Base-by-base conservation (phyloP, 2,329 filamentous ascomycete species). In the Colletotrichum lindemuthianum region DNA sequence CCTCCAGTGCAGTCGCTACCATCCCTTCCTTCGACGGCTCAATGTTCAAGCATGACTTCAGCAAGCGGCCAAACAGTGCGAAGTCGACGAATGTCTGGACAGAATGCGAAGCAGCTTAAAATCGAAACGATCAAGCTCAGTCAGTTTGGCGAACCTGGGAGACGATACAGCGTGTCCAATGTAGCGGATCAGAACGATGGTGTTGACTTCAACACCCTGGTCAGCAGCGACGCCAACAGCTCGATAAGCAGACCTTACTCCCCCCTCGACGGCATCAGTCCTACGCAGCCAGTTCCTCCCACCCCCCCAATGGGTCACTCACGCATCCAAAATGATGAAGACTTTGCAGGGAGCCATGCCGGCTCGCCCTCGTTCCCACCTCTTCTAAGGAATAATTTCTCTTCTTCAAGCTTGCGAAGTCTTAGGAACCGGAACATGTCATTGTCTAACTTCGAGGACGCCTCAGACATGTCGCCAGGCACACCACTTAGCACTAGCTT, bases 71-170 rank as follows among this genome's bases (percentile, higher is more conserved):
- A 78, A 69, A 83, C 88, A 44, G 91, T 96, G 55, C 86, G 92
- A 57, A 92, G 86, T 70, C 86, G 94, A 65, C 87, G 94, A 67
- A 79, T 97, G 37, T 97, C 94, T 4, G 92, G 91, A 8, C 90
- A 92, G 70, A 92, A 92, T 70, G 81, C 86, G 12, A 94, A 92
- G 74, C 91, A 94, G 72, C 81, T 98, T 54, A 97, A 93, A 78
- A 97, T 98, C 60, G 92, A 97, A 76, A 97, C 93, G 0, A 70
- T 74, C 8, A 77, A 65, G 56, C 57, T 65, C 11, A 43, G 48
- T 15, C 57, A 59, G 10, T 66, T 55, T 36, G 39, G 34, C 37
- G 51, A 61, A 24, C 9, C 58, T 16, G 58, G 50, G 13, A 39
- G 61, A 37, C 58, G 58, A 32, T 65, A 61, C 12, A 65, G 61